Percentiles rank a stretch among this genome's conserved stretches.
Conservation (phyloP, 352 stramenopile genomes). For the Peronospora farinosa region DNA sequence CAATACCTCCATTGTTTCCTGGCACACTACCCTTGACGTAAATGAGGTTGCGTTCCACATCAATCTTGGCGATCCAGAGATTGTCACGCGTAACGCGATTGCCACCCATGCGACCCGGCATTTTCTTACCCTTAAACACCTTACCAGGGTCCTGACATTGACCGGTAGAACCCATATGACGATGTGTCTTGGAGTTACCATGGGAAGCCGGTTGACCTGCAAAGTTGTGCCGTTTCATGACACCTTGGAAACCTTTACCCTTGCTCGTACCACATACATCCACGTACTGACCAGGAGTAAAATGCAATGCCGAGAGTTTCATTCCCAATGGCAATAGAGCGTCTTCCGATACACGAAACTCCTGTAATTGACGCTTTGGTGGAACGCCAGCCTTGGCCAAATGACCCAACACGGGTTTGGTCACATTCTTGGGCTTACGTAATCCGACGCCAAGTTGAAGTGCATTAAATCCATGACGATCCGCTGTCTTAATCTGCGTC, state of each 20-base stretch:
- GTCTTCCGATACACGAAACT: conserved; percentile 92
- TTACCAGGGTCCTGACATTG: conserved; percentile 96
- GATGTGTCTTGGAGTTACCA: conserved; percentile 96
- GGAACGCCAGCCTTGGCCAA: conserved; percentile 88
- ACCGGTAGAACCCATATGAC: conserved; percentile 94
- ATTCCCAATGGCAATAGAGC: conserved; percentile 86
- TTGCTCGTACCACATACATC: conserved; percentile 94
- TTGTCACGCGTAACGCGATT: conserved; percentile 95
- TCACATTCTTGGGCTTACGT: conserved; percentile 94
- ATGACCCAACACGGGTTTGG: conserved; percentile 88
- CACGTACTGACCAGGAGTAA: conserved; percentile 96
- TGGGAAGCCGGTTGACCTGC: conserved; percentile 94
- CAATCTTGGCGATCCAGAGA: conserved; percentile 89
- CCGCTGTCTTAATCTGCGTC: conserved; percentile 93
- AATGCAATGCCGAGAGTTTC: conserved; percentile 94
- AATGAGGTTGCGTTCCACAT: conserved; percentile 89
- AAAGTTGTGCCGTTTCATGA: conserved; percentile 99
- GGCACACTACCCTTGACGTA: conserved; percentile 92
- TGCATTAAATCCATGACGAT: conserved; percentile 90
- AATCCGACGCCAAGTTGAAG: conserved; percentile 95
- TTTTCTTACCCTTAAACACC: conserved; percentile 99
- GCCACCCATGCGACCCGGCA: conserved; percentile 96
- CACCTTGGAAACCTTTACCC: conserved; percentile 89
- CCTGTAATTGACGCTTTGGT: conserved; percentile 92
- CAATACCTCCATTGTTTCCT: conserved; percentile 83